phyloP scores from a whole-genome alignment of 1,139 yeast species.

The Protomyces inundatus region DNA sequence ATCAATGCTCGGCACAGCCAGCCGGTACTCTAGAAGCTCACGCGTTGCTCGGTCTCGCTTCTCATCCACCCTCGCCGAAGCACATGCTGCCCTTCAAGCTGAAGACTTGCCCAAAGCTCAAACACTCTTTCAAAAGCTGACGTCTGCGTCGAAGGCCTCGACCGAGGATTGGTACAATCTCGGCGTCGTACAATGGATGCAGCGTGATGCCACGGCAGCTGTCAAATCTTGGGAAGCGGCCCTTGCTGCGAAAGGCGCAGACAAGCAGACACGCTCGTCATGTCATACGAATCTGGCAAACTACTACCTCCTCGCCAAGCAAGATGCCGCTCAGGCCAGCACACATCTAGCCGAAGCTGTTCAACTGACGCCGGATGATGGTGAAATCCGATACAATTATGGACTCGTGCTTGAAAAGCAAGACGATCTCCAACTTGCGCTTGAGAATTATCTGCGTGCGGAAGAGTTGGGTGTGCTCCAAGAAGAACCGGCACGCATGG shows the following conservation, averaged over 20 bases:
- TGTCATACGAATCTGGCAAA: constrained; percentile 24
- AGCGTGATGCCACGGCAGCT: constrained; percentile 7
- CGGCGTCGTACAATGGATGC: constrained; percentile 22
- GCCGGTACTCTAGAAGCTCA: no score
- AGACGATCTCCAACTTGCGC: constrained; percentile 14
- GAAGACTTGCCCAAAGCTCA: constrained; percentile 5
- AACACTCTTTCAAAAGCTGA: neutral
- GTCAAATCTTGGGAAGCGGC: constrained; percentile 10
- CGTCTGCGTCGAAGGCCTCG: neutral
- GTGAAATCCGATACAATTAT: constrained; percentile 20
- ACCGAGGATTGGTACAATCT: constrained; percentile 8
- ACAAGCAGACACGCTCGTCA: constrained; percentile 3
- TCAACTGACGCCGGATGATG: constrained; percentile 13
- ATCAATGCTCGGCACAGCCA: no score
- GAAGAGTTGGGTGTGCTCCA: constrained; percentile 17
- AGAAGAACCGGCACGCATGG: neutral
- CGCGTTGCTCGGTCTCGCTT: neutral
- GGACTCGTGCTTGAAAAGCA: constrained; percentile 25
- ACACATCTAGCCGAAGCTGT: constrained; percentile 13
- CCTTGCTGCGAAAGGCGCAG: neutral
- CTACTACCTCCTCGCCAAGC: constrained; percentile 10
- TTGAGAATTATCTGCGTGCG: constrained; percentile 21
- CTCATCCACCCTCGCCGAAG: constrained; percentile 1
- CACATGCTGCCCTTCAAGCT: constrained; percentile 18
- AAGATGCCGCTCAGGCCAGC: constrained; percentile 3